Conservation (phyloP, 2,329 filamentous ascomycete species). For the Colletotrichum truncatum region DNA sequence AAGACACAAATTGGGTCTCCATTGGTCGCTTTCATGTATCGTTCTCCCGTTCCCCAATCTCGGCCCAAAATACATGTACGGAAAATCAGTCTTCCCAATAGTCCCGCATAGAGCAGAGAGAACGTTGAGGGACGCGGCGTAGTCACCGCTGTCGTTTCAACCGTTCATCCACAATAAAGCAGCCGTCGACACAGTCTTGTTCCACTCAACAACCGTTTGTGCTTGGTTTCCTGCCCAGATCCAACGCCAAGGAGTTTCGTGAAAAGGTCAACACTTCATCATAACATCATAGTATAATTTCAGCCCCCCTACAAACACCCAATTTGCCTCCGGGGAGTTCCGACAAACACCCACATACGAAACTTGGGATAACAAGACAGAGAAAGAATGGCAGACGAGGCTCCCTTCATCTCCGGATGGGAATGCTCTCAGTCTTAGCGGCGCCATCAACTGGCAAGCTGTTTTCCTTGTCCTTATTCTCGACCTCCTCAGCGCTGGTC, state of each 20-base stretch:
- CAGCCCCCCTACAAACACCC: conserved; percentile 19
- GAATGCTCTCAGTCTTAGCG: conserved; percentile 59
- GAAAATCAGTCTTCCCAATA: conserved; percentile 16
- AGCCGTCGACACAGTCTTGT: conserved; percentile 5
- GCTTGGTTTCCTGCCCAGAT: conserved; percentile 20
- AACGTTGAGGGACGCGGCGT: neutral
- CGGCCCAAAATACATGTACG: conserved; percentile 22
- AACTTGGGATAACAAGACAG: conserved; percentile 12
- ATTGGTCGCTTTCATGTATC: neutral
- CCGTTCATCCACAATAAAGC: conserved; percentile 1
- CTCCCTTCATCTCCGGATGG: conserved; percentile 66
- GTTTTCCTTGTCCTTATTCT: conserved; percentile 27
- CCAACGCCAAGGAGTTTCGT: conserved; percentile 22
- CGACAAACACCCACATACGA: conserved; percentile 21
- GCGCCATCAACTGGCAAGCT: conserved; percentile 25
- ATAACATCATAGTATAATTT: conserved; percentile 29
- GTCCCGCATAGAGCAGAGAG: neutral
- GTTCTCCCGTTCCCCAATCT: conserved; percentile 3
- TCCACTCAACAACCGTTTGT: conserved; percentile 21
- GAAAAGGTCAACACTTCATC: conserved; percentile 30
- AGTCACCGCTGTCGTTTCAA: neutral
- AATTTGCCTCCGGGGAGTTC: conserved; percentile 14
- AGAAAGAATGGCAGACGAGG: conserved; percentile 16
- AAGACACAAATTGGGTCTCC: conserved; percentile 6
- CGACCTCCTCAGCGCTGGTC: conserved; percentile 71